Evolutionary conservation across 371 early-diverging fungal genomes (phyloP).

Genomic region (Basidiobolus meristosporus): DNA sequence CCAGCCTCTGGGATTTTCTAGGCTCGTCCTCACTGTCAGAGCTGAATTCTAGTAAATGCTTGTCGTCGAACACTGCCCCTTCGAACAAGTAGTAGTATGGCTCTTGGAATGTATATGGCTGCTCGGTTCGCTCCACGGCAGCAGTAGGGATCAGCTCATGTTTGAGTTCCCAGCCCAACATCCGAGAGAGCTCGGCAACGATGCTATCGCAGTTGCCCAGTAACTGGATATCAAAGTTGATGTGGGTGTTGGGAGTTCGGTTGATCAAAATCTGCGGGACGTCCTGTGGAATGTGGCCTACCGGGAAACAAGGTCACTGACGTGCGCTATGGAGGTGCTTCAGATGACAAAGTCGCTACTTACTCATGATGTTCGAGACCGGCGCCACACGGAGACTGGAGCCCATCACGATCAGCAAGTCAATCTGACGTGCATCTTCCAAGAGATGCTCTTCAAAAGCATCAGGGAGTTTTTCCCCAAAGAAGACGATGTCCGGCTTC

Average conservation of each 20-base stretch:
- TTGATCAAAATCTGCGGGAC: slow-evolving; percentile 88
- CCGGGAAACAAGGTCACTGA: not conserved
- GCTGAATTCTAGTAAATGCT: too few species aligned
- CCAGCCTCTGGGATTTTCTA: too few species aligned
- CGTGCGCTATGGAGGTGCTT: not conserved
- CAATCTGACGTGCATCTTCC: slow-evolving; percentile 49
- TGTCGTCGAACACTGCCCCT: slow-evolving; percentile 10
- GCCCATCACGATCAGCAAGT: slow-evolving; percentile 86
- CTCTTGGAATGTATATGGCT: slow-evolving; percentile 8
- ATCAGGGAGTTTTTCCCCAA: slow-evolving; percentile 75
- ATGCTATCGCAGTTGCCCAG: slow-evolving; percentile 77
- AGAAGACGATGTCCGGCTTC: slow-evolving; percentile 73
- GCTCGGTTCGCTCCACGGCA: slow-evolving; percentile 4
- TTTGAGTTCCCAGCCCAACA: slow-evolving; percentile 50
- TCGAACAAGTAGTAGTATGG: slow-evolving; percentile 14
- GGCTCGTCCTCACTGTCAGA: too few species aligned
- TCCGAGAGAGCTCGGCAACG: slow-evolving; percentile 52
- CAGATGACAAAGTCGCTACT: not conserved
- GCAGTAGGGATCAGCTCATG: slow-evolving; percentile 9
- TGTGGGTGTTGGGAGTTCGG: slow-evolving; percentile 61
- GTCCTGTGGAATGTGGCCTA: slow-evolving; percentile 23
- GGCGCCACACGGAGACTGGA: slow-evolving; percentile 90
- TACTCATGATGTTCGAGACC: slow-evolving; percentile 73
- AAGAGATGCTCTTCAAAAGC: slow-evolving; percentile 52
- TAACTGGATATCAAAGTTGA: slow-evolving; percentile 76